A percentile compares a stretch with the other conserved stretches of the same genome.
Conservation (phyloP, 768 basidiomycete genomes). For the Dentipellis fragilis region DNA sequence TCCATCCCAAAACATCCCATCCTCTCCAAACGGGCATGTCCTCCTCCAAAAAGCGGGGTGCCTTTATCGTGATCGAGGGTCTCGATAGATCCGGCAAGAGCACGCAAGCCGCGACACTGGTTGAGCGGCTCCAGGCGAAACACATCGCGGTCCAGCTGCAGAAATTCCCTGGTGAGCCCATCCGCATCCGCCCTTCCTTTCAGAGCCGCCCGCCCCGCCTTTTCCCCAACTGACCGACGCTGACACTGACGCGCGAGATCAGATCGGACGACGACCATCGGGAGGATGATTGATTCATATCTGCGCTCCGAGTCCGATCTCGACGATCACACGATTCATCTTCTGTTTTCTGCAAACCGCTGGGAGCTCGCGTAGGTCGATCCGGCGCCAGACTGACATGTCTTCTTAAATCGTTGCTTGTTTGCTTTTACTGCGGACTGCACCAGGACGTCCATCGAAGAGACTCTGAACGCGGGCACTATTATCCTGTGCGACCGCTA, state of each 20-base stretch:
- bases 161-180: conserved; percentile 78
- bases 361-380: conserved; percentile 83
- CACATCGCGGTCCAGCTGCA: conserved; percentile 43
- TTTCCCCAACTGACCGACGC: background rate
- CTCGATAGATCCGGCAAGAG: conserved; percentile 94
- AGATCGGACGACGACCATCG: conserved; percentile 90
- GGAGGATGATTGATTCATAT: conserved; percentile 89
- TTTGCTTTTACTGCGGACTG: background rate
- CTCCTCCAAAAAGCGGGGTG: conserved; percentile 31
- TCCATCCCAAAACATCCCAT: background rate
- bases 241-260: background rate
- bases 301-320: conserved; percentile 76
- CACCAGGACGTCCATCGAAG: conserved; percentile 49
- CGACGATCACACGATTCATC: conserved; percentile 85
- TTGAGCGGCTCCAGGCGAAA: conserved; percentile 37
- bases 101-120: conserved; percentile 67
- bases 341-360: conserved; percentile 92
- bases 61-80: conserved; percentile 91
- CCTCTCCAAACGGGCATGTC: background rate
- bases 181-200: background rate
- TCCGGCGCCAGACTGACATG: background rate
- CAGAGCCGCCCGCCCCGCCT: background rate
- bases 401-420: background rate
- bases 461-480: conserved; percentile 49
- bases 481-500: conserved; percentile 87